Evolutionary conservation across 2,329 filamentous ascomycete species (phyloP), one percentile per base, ranked within the genome.

Genomic region (Knufia fluminis): DNA sequence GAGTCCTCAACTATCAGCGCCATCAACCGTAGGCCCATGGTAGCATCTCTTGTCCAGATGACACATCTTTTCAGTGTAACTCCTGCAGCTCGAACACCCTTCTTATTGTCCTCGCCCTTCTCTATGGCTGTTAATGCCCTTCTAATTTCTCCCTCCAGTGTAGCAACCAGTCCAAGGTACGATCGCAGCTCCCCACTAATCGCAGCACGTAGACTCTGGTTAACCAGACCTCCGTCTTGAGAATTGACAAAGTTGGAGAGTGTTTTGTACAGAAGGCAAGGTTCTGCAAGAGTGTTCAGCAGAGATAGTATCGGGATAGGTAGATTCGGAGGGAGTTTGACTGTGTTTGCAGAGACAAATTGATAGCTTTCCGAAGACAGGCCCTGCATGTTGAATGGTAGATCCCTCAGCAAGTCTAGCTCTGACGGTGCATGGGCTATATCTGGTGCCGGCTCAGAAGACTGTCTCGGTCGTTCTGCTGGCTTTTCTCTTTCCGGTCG

Each of bases 11-110:
- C 88, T 61, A 98, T 95, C 51, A 95, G 68, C 60, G 87, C 94
- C 85, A 98, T 90, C 49, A 98, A 72, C 14, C 92, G 81, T 58
- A 98, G 69, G 0, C 90, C 92, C 83, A 97, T 94, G 1, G 92
- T 98, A 4, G 92, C 88, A 66, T 98, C 94, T 58, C 91, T 80
- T 7, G 90, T 97, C 94, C 94, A 98, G 20, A 98, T 85, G 2
- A 98, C 85, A 60, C 91, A 97, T 63, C 92, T 77, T 66, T 97
- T 97, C 45, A 98, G 71, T 0, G 92, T 98, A 12, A 98, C 91
- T 1, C 90, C 89, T 1, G 86, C 83, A 60, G 90, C 92, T 4
- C 87, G 84, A 47, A 94, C 80, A 1, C 84, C 83, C 39, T 79
- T 77, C 41, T 82, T 76, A 2, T 85, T 79, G 3, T 78, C 78